phyloP scores from a whole-genome alignment of 2,329 filamentous ascomycete genomes.

The Penicillium sp. region DNA sequence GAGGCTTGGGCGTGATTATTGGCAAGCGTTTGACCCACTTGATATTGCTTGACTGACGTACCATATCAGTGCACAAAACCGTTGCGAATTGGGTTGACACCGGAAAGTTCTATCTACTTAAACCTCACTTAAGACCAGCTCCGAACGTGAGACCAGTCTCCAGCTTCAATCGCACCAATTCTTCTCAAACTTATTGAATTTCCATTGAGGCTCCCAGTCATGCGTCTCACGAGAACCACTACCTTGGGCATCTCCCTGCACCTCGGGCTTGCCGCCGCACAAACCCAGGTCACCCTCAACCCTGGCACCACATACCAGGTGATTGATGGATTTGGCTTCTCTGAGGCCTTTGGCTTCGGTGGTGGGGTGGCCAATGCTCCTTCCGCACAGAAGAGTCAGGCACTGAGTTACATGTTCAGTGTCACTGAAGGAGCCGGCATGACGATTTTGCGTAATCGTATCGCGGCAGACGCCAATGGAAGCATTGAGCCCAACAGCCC shows the following conservation, averaged over 20 bases:
- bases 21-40: no score
- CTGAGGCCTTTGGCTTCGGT: slow-evolving; percentile 44
- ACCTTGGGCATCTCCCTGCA: background rate
- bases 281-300: slow-evolving; percentile 14
- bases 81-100: no score
- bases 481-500: slow-evolving; percentile 43
- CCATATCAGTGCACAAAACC: no score
- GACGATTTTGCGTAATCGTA: slow-evolving; percentile 47
- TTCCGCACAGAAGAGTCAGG: slow-evolving; percentile 25
- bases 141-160: no score
- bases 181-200: no score
- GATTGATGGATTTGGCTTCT: slow-evolving; percentile 48
- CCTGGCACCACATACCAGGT: slow-evolving; percentile 20
- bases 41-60: no score
- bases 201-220: background rate
- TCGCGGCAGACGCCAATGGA: slow-evolving; percentile 23
- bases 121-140: no score
- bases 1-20: no score
- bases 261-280: background rate
- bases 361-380: slow-evolving; percentile 20
- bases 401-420: slow-evolving; percentile 45
- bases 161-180: no score
- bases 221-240: background rate
- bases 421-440: slow-evolving; percentile 44
- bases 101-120: no score